Base-by-base conservation (phyloP, 2,329 filamentous ascomycete species). In the Alternaria conjuncta region DNA sequence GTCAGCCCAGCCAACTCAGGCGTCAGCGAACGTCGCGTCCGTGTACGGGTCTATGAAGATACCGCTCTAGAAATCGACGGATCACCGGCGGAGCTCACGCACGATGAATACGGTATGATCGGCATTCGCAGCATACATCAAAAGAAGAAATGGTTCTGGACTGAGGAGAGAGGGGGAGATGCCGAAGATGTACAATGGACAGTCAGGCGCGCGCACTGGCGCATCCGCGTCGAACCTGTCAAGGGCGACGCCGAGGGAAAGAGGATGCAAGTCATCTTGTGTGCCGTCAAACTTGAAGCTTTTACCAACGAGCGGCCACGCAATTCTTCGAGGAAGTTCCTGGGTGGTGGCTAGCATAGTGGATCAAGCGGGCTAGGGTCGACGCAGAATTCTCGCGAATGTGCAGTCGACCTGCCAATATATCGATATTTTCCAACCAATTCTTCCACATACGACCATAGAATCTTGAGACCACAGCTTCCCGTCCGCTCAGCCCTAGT, bases 261-360 rank as follows among this genome's bases (percentile, higher is more conserved):
- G 28, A 83, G 83, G 3, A 84, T 90, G 60, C 91, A 95, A 80
- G 90, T 92, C 62, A 85, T 93, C 21, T 84, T 97, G 54, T 85
- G 91, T 15, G 92, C 89, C 1, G 91, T 94, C 32, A 93, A 92
- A 78, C 76, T 97, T 25, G 91, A 96, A 69, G 91, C 90, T 0
- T 86, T 89, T 70, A 90, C 86, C 57, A 86, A 84, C 8, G 88
- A 95, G 79, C 83, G 84, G 65, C 85, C 85, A 11, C 86, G 92
- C 66, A 97, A 96, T 81, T 81, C 80, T 54, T 79, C 83, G 55
- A 86, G 91, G 65, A 81, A 80, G 0, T 97, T 96, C 75, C 78
- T 96, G 55, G 66, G 70, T 5, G 56, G 57, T 45, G 57, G 28
- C 4, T 68, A 46, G 57, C n/a, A 10, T 23, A 23, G 18, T 15